Conservation (phyloP, 2,329 filamentous ascomycete species). For the Ophiosphaerella korrae region DNA sequence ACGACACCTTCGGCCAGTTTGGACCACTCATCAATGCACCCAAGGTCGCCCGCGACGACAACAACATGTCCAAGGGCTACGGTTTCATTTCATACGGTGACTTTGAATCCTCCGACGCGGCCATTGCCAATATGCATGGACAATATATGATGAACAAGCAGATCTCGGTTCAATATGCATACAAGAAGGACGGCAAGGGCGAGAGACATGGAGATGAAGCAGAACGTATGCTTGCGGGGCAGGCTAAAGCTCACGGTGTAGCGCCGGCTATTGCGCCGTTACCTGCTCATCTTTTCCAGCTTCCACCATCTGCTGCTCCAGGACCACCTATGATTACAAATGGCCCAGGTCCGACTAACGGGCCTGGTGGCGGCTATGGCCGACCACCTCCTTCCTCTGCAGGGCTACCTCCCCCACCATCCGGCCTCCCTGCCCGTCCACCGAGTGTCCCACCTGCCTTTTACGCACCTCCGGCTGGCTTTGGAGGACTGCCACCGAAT, state of each 20-base stretch:
- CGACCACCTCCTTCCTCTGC: constrained; percentile 21
- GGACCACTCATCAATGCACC: constrained; percentile 82
- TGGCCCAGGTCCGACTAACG: constrained; percentile 21
- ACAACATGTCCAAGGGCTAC: constrained; percentile 89
- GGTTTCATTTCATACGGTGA: constrained; percentile 92
- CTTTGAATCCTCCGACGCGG: constrained; percentile 92
- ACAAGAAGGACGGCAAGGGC: constrained; percentile 98
- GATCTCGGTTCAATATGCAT: constrained; percentile 95
- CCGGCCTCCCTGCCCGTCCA: constrained; percentile 69
- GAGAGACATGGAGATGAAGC: constrained; percentile 94
- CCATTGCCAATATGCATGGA: constrained; percentile 89
- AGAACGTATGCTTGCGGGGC: constrained; percentile 86
- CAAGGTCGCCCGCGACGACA: constrained; percentile 87
- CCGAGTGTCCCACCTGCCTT: constrained; percentile 66
- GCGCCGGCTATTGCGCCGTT: constrained; percentile 78
- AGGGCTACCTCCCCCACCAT: constrained; percentile 62
- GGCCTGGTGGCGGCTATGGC: constrained; percentile 32
- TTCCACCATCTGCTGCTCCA: constrained; percentile 23
- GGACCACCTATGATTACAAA: constrained; percentile 46
- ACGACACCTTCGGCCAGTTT: constrained; percentile 93
- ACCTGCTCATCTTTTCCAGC: constrained; percentile 71
- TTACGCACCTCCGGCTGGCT: constrained; percentile 34
- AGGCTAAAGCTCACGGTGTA: constrained; percentile 94
- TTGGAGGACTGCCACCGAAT: constrained; percentile 18
- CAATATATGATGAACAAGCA: constrained; percentile 98